A percentile compares a stretch with the other conserved stretches of the same genome.
Conservation (phyloP, 768 basidiomycete species). For the Cantharellus anzutake region DNA sequence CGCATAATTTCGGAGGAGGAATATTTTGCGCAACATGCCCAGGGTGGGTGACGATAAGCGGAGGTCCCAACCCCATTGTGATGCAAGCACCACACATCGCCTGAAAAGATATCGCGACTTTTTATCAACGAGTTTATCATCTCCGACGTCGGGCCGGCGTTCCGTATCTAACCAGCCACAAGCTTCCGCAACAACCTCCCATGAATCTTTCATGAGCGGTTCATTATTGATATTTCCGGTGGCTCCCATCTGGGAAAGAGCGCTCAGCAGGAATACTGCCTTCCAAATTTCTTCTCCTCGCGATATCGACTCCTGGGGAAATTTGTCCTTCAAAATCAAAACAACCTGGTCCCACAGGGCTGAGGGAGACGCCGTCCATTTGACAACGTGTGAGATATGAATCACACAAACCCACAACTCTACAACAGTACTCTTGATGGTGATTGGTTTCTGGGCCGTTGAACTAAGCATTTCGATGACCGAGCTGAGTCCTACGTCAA, state of each 20-base stretch:
- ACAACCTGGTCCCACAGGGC: not conserved
- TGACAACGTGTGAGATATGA: constrained; percentile 23
- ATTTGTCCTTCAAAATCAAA: not conserved
- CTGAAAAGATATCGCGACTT: constrained; percentile 52
- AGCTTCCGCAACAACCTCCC: constrained; percentile 45
- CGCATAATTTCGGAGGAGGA: constrained; percentile 56
- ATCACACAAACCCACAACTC: constrained; percentile 64
- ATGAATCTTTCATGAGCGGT: constrained; percentile 32
- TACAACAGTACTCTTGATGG: constrained; percentile 25
- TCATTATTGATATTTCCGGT: constrained; percentile 26
- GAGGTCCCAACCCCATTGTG: constrained; percentile 25
- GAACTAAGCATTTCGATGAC: constrained; percentile 7
- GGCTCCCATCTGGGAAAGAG: constrained; percentile 60
- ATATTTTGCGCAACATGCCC: constrained; percentile 44
- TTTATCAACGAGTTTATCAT: constrained; percentile 20
- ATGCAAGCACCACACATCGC: constrained; percentile 53
- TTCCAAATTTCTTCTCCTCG: constrained; percentile 57
- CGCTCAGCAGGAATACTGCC: constrained; percentile 44
- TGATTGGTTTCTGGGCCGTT: constrained; percentile 10
- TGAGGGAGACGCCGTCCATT: not conserved
- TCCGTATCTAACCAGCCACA: constrained; percentile 37
- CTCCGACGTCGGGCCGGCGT: constrained; percentile 18
- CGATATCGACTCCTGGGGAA: constrained; percentile 15
- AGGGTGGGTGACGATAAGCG: constrained; percentile 58
- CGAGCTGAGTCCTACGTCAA: constrained; percentile 17